phyloP scores from a whole-genome alignment of 495 filamentous ascomycete genomes.

The Gamarada debralockiae region DNA sequence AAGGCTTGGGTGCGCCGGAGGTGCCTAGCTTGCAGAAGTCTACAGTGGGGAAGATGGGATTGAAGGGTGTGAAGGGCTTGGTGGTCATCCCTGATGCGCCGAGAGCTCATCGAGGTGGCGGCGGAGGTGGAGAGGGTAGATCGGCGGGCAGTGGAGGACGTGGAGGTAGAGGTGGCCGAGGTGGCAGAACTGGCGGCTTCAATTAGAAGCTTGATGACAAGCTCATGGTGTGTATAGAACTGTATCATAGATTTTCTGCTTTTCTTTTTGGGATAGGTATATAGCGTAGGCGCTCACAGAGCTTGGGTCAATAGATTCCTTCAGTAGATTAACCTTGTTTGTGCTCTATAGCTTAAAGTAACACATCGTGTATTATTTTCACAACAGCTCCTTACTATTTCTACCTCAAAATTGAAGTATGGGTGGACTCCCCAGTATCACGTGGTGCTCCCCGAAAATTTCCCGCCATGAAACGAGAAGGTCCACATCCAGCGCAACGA shows the following conservation, averaged over 20 bases:
- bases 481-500: too few species aligned
- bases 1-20: slow-evolving; percentile 41
- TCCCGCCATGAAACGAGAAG: too few species aligned
- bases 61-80: slow-evolving; percentile 42
- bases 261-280: slow-evolving; percentile 8
- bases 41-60: slow-evolving; percentile 48
- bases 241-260: neutral
- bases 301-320: slow-evolving; percentile 5
- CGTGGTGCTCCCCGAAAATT: too few species aligned
- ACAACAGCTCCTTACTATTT: too few species aligned
- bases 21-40: slow-evolving; percentile 39
- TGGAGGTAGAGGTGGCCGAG: slow-evolving; percentile 2
- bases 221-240: slow-evolving; percentile 1
- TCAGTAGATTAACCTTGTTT: too few species aligned
- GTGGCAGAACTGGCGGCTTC: neutral
- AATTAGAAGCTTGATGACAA: neutral
- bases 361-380: too few species aligned
- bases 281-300: slow-evolving; percentile 20
- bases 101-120: slow-evolving; percentile 3
- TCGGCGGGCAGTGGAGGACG: slow-evolving; percentile 6
- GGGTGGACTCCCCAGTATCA: too few species aligned
- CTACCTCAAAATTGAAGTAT: too few species aligned
- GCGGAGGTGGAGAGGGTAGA: slow-evolving; percentile 21
- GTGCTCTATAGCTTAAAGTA: too few species aligned
- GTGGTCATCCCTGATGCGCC: slow-evolving; percentile 26